Percentiles rank a stretch among this genome's conserved stretches.
Conservation (phyloP, 2,329 filamentous ascomycete genomes). For the Neopestalotiopsis sp. region DNA sequence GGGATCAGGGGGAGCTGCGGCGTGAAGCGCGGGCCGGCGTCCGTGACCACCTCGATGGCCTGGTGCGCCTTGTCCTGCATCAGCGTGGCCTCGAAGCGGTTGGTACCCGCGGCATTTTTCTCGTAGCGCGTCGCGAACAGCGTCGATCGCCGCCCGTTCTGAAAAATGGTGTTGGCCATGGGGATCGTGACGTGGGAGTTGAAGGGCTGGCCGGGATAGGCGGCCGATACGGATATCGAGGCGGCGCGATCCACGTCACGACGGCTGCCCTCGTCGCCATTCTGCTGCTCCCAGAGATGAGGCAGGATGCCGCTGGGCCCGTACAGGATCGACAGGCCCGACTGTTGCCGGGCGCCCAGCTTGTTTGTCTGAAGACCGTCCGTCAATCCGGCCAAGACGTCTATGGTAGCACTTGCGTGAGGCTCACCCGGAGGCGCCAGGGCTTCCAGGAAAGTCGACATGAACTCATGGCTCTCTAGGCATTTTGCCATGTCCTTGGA, state of each 20-base stretch:
- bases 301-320: conserved; percentile 51
- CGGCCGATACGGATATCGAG: neutral
- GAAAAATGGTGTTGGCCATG: conserved; percentile 79
- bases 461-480: conserved; percentile 51
- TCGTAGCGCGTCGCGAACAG: conserved; percentile 54
- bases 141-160: conserved; percentile 68
- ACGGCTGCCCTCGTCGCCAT: conserved; percentile 19
- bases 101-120: conserved; percentile 22
- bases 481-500: conserved; percentile 54
- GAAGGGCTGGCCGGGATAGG: neutral
- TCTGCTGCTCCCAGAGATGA: conserved; percentile 46
- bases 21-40: neutral
- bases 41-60: conserved; percentile 26
- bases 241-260: conserved; percentile 35
- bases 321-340: conserved; percentile 59
- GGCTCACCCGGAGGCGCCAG: conserved; percentile 24
- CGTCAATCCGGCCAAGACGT: conserved; percentile 60
- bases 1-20: conserved; percentile 58
- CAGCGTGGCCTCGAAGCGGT: conserved; percentile 30
- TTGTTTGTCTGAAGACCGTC: conserved; percentile 54
- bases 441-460: conserved; percentile 38
- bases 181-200: conserved; percentile 58
- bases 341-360: conserved; percentile 36
- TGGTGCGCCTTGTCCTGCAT: conserved; percentile 47
- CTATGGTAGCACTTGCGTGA: conserved; percentile 22